Evolutionary conservation across 768 basidiomycete genomes (phyloP), one percentile per base, ranked within the genome.

Genomic region (Boletellus ananas): DNA sequence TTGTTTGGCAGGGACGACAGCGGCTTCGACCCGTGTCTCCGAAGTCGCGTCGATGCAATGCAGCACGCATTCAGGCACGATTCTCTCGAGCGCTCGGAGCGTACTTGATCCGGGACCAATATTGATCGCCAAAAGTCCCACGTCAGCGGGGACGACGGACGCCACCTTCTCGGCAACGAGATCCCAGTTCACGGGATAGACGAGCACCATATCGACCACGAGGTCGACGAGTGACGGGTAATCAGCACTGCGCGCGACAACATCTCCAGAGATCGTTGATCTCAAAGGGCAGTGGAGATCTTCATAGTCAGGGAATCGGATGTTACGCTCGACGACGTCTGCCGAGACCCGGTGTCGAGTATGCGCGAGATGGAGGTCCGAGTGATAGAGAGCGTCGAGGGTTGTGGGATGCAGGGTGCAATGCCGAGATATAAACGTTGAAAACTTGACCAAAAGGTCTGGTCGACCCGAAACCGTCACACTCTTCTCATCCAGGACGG

Each of bases 381-480:
- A 73, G 59, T 85, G 84, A 56, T 85, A 85, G 0, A 83, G 70
- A 0, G 77, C 70, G 42, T 76, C 69, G 35, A 84, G 60, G 2
- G 71, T 70, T 1, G 79, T 78, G 41, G 73, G 63, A 51, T 74
- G 75, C 0, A 75, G 63, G 2, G 67, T 54, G 18, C 70, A 69
- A 17, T 58, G 61, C 3, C 66, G 55, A 18, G 72, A 69, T 36
- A 79, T 55, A 7, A 58, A 67, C 14, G 56, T 55, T 7, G 72
- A 65, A 59, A 84, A 83, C 21, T 60, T 59, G 7, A 65, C 59
- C 27, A 85, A 65, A 40, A 73, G 45, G 51, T 79, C 75, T 3
- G 83, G 83, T 43, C 69, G 74, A 20, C 83, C 84, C 3, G 83
- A 85, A 43, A 84, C 66, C 11, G 83, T 83, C 47, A 81, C 66